phyloP scores from a whole-genome alignment of 176 grass and related monocot genomes.

The Avena atlantica region DNA sequence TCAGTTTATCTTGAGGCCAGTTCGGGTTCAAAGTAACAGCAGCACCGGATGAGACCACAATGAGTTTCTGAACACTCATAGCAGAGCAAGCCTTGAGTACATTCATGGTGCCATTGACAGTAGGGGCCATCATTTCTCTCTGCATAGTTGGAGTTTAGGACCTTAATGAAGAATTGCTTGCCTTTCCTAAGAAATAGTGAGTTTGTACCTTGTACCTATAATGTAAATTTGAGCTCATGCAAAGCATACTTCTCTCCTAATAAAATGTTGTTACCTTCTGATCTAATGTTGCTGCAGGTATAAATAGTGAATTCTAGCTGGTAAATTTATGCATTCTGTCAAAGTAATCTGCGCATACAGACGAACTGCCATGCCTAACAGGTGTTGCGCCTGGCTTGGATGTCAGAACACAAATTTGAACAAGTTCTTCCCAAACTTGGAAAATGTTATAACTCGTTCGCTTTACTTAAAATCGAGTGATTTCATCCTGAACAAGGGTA shows the following conservation, averaged over 20 bases:
- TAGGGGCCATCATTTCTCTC: slow-evolving; percentile 32
- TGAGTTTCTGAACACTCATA: slow-evolving; percentile 10
- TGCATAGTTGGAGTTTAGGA: neutral
- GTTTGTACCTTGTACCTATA: neutral
- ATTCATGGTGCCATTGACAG: slow-evolving; percentile 42
- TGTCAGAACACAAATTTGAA: neutral
- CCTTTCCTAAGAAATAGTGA: neutral
- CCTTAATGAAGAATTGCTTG: neutral
- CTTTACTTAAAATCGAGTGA: neutral
- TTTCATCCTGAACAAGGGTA: no score
- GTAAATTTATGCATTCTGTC: no score
- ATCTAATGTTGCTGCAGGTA: neutral
- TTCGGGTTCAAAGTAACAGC: slow-evolving; percentile 27
- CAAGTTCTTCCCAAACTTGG: neutral
- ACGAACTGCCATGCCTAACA: neutral
- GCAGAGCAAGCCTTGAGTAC: slow-evolving; percentile 35
- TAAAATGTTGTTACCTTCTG: no score
- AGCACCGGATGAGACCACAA: slow-evolving; percentile 40
- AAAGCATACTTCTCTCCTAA: no score
- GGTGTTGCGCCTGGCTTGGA: neutral
- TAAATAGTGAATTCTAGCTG: neutral
- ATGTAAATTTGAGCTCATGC: no score
- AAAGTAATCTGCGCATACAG: neutral
- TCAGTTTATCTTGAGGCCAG: slow-evolving; percentile 29
- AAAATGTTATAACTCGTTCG: neutral